Conservation (phyloP, 208 protist species). For the Leishmania tarentolae region DNA sequence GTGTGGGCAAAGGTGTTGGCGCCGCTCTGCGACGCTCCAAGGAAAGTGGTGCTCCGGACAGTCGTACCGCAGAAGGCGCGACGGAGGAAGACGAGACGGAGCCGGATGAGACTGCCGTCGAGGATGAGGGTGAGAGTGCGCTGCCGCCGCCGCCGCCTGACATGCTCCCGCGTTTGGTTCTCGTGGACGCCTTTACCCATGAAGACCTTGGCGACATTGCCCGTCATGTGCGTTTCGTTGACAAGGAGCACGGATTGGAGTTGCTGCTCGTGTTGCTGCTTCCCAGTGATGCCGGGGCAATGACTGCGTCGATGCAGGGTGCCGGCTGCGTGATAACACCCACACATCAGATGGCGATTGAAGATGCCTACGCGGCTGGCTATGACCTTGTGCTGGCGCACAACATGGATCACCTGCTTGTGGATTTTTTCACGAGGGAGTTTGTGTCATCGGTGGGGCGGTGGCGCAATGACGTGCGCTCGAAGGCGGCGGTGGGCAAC, state of each 20-base stretch:
- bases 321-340: conserved; percentile 60
- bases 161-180: conserved; percentile 61
- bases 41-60: background rate
- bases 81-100: conserved; percentile 1
- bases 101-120: background rate
- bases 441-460: conserved; percentile 78
- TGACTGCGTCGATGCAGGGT: conserved; percentile 40
- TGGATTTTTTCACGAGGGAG: conserved; percentile 67
- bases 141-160: conserved; percentile 37
- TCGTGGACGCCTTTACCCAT: conserved; percentile 86
- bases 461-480: conserved; percentile 78
- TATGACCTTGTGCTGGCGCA: conserved; percentile 82
- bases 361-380: conserved; percentile 69
- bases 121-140: conserved; percentile 20
- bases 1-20: background rate
- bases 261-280: conserved; percentile 76
- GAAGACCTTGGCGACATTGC: conserved; percentile 75
- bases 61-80: background rate
- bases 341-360: conserved; percentile 42
- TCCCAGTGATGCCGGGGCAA: conserved; percentile 16
- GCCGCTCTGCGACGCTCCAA: background rate
- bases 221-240: conserved; percentile 66
- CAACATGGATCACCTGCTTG: conserved; percentile 78
- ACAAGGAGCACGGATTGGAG: conserved; percentile 63
- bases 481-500: conserved; percentile 75